Base-by-base conservation (phyloP, 2,329 filamentous ascomycete genomes). In the Sphaerostilbella broomeana region DNA sequence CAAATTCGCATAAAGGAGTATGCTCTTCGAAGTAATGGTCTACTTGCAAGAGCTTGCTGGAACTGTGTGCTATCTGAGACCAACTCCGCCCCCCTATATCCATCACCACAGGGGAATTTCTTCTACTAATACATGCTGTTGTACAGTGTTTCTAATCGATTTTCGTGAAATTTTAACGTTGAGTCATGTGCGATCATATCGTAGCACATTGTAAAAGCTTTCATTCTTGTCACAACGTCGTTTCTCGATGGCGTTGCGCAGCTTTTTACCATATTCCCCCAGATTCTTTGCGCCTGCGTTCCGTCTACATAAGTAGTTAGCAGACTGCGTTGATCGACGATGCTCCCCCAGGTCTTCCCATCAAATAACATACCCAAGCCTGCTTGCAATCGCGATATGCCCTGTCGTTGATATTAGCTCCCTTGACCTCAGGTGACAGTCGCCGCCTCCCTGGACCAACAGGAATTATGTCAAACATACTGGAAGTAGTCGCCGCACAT, bases 401-500 rank as follows among this genome's bases (percentile, higher is more conserved):
- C 64, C 88, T 94, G 48, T 40, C 17, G 13, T 12, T n/a, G 6
- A 35, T 12, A 4, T 58, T 40, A 59, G 50, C 45, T 27, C 19
- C n/a, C 20, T 11, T 2, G 12, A 17, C 22, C 35, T 12, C 7
- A 4, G 20, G 3, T 19, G n/a, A 12, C 26, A 28, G 22, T 21
- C 10, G 32, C 24, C 31, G 16, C 20, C 29, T 5, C 15, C 24
- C n/a, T n/a, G n/a, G n/a, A n/a, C n/a, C n/a, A n/a, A 12, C 8
- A 13, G 19, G 16, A 15, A 9, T 10, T 1, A 3, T 5, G 5
- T 1, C 8, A 4, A 12, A 64, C 85, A 64, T 60, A 95, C 88
- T 95, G 86, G 58, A 98, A 97, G 59, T 94, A 97, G 61, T 97
- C 90, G 48, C 75, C 73, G 59, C 92, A 98, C 84, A 97, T 84